phyloP scores from a whole-genome alignment of 441 rosid species.

The Raphanus hybrid region DNA sequence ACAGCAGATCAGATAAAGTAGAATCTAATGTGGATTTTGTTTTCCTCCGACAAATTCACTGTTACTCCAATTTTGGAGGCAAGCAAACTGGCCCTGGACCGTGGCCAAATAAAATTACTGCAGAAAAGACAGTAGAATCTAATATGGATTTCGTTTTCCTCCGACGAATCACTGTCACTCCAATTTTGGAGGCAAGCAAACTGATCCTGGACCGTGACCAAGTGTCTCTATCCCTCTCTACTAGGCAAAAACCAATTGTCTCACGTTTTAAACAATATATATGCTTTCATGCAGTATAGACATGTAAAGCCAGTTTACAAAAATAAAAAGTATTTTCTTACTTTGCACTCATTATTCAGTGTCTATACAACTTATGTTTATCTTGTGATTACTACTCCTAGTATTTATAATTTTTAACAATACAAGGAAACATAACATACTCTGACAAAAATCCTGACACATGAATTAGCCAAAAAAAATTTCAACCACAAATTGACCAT shows the following conservation, averaged over 20 bases:
- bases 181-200: background rate
- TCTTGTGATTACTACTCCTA: background rate
- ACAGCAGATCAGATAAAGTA: background rate
- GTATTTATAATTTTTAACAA: background rate
- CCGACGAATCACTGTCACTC: background rate
- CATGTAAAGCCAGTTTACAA: too few relatives aligned
- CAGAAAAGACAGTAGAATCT: background rate
- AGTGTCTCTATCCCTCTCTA: background rate
- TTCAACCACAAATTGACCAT: too few relatives aligned
- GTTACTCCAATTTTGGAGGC: background rate
- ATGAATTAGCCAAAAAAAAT: too few relatives aligned
- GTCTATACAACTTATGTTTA: too few relatives aligned
- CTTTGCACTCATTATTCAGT: background rate
- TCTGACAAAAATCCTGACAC: too few relatives aligned
- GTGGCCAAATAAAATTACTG: background rate
- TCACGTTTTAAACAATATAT: background rate
- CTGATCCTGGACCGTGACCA: background rate
- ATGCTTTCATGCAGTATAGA: too few relatives aligned
- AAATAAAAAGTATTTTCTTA: background rate
- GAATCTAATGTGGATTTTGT: background rate
- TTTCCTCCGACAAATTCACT: background rate
- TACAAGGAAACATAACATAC: background rate
- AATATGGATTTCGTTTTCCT: background rate
- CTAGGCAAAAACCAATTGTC: background rate
- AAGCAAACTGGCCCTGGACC: background rate